Percentiles rank a stretch among this genome's conserved stretches.
Conservation (phyloP, 176 grass and related monocot genomes). For the barley (Hordeum vulgare) region DNA sequence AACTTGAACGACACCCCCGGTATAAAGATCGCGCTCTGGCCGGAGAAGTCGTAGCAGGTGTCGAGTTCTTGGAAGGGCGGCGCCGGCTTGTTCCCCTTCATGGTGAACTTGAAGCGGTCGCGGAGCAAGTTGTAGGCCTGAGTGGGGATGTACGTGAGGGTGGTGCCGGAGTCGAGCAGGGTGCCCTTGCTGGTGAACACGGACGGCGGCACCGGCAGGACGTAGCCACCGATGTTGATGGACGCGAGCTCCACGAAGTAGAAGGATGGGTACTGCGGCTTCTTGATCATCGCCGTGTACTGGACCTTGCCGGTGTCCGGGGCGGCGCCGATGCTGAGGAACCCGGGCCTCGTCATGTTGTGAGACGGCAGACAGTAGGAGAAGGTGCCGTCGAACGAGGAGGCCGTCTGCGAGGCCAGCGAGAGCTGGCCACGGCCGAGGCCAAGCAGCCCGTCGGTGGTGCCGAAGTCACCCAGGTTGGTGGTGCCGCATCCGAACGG, state of each 20-base stretch:
- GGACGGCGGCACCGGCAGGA: slow-evolving; percentile 29
- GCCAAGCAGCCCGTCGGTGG: slow-evolving; percentile 46
- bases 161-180: slow-evolving; percentile 65
- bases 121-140: slow-evolving; percentile 47
- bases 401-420: slow-evolving; percentile 39
- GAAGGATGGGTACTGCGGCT: slow-evolving; percentile 6
- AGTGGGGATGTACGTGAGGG: slow-evolving; percentile 48
- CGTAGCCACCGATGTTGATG: slow-evolving; percentile 51
- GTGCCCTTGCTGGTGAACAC: slow-evolving; percentile 34
- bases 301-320: not conserved
- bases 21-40: not conserved
- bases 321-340: slow-evolving; percentile 41
- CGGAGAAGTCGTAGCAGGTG: slow-evolving; percentile 66
- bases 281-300: slow-evolving; percentile 51
- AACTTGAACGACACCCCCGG: slow-evolving; percentile 54
- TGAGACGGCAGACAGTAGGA: slow-evolving; percentile 70
- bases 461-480: slow-evolving; percentile 36
- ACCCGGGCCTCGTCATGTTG: slow-evolving; percentile 20
- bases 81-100: slow-evolving; percentile 47
- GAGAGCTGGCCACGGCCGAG: slow-evolving; percentile 47
- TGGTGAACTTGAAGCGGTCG: slow-evolving; percentile 30
- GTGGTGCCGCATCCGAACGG: slow-evolving; percentile 49
- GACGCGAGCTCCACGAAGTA: slow-evolving; percentile 52
- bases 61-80: slow-evolving; percentile 30
- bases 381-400: slow-evolving; percentile 34